Evolutionary conservation across 805 yeast species (phyloP).

Genomic region (Isabelozyma gotoi): DNA sequence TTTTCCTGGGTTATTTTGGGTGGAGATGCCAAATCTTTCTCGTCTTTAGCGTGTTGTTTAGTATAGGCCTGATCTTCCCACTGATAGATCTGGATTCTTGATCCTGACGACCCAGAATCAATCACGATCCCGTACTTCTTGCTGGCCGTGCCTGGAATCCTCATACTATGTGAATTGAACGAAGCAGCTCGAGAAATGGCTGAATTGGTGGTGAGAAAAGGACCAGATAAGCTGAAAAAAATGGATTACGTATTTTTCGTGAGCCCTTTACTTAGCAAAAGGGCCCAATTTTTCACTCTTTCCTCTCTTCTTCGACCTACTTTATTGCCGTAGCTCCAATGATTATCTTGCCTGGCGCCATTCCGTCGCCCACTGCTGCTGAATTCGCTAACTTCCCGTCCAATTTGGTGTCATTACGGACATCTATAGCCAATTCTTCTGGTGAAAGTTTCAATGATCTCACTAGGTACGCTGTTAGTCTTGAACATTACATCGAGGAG

Average conservation of each 20-base stretch:
- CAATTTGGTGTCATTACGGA: constrained; percentile 14
- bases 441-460: constrained; percentile 20
- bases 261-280: no score
- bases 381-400: constrained; percentile 5
- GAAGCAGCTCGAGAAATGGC: no score
- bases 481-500: constrained; percentile 35
- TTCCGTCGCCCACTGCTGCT: constrained; percentile 22
- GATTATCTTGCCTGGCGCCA: constrained; percentile 36
- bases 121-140: constrained; percentile 78
- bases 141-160: constrained; percentile 5
- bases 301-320: no score
- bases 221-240: not conserved
- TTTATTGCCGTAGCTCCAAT: no score
- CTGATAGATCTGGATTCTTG: constrained; percentile 77
- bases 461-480: constrained; percentile 26
- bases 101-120: constrained; percentile 96
- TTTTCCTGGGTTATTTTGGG: constrained; percentile 65
- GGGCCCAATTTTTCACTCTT: no score
- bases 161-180: not conserved
- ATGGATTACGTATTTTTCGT: not conserved
- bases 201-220: not conserved
- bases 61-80: constrained; percentile 58
- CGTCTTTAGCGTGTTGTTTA: constrained; percentile 21
- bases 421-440: constrained; percentile 11
- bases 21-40: constrained; percentile 49